phyloP scores from a whole-genome alignment of 257 asterid species.

The Nicotiana paniculata region DNA sequence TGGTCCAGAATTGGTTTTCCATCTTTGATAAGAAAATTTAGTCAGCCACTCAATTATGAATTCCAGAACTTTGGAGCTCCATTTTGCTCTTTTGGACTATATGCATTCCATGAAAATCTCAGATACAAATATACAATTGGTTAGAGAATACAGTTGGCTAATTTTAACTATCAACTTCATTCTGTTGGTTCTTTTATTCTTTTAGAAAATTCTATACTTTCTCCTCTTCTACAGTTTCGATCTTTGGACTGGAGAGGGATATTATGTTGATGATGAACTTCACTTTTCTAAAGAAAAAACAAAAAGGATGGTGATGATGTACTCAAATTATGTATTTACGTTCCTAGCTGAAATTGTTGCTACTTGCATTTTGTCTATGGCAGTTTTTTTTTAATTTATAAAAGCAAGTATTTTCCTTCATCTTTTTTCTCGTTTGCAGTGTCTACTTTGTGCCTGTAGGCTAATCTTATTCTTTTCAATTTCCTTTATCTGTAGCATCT shows the following conservation, averaged over 20 bases:
- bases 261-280: not conserved
- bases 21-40: not conserved
- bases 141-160: not conserved
- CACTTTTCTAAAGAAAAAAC: not conserved
- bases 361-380: not conserved
- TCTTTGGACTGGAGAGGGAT: not conserved
- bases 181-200: not conserved
- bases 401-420: constrained; percentile 2
- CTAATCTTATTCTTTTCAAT: not conserved
- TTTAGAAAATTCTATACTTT: not conserved
- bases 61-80: not conserved
- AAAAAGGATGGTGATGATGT: not conserved
- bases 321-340: not conserved
- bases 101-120: not conserved
- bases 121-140: not conserved
- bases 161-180: not conserved
- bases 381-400: not conserved
- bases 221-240: not conserved
- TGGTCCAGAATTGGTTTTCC: not conserved
- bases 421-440: not conserved
- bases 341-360: not conserved
- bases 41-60: not conserved
- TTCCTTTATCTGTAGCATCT: not conserved
- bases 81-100: not conserved
- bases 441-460: not conserved